Evolutionary conservation across 2,329 filamentous ascomycete genomes (phyloP).

Genomic region (Calonectria pteridis): DNA sequence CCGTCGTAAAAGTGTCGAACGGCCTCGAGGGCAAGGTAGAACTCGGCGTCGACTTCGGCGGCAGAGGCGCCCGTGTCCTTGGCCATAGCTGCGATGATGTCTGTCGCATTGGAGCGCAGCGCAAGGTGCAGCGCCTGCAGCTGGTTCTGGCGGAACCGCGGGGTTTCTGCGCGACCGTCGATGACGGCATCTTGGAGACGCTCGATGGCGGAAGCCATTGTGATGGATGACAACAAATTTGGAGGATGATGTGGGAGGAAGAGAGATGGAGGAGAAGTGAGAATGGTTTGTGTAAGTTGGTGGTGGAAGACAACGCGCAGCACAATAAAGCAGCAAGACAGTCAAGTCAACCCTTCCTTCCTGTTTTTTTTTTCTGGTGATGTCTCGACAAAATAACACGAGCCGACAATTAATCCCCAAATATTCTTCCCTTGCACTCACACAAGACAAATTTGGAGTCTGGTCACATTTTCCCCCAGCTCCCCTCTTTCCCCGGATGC

Average conservation of each 20-base stretch:
- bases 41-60: conserved; percentile 38
- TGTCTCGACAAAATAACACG: conserved; percentile 2
- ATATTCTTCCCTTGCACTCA: not conserved
- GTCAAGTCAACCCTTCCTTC: not conserved
- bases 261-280: not conserved
- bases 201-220: conserved; percentile 36
- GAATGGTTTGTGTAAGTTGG: conserved; percentile 1
- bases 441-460: not conserved
- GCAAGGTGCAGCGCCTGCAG: conserved; percentile 29
- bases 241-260: not conserved
- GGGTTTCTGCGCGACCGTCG: conserved; percentile 36
- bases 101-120: conserved; percentile 18
- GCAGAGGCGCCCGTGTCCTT: conserved; percentile 32
- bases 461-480: not conserved
- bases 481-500: conserved; percentile 6
- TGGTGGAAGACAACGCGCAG: not conserved
- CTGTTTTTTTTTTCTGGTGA: not conserved
- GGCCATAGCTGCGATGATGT: conserved; percentile 36
- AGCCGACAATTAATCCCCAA: conserved; percentile 2
- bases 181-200: conserved; percentile 34
- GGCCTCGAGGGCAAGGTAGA: conserved; percentile 36
- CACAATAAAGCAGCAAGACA: not conserved
- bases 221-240: not conserved
- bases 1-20: conserved; percentile 30
- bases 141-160: conserved; percentile 38